phyloP scores from a whole-genome alignment of 257 asterid species.

The Echites panduratus region DNA sequence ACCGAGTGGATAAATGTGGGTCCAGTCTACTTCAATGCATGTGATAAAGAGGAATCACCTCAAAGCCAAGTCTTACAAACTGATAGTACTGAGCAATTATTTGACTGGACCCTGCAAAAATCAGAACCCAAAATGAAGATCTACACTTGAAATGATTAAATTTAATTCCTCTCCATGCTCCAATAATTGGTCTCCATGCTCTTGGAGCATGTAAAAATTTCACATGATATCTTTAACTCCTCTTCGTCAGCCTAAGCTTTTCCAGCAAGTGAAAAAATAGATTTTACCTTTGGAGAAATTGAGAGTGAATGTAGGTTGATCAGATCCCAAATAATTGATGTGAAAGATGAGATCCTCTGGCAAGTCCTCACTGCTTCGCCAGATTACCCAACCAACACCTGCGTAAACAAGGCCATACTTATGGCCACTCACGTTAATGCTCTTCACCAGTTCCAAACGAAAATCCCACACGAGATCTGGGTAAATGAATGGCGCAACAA shows the following conservation, averaged over 20 bases:
- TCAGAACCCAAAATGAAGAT: neutral
- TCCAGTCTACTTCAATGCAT: too few species aligned
- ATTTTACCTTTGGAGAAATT: constrained; percentile 4
- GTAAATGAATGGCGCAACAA: constrained; percentile 2
- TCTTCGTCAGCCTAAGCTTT: too few species aligned
- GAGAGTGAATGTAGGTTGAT: constrained; percentile 7
- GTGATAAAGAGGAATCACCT: constrained; percentile 34
- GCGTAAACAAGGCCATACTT: constrained; percentile 2
- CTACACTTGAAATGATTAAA: too few species aligned
- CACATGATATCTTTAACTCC: too few species aligned
- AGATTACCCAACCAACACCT: constrained; percentile 6
- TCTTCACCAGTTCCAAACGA: neutral
- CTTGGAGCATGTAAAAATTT: too few species aligned
- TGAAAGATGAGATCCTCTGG: constrained; percentile 4
- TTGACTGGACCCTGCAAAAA: constrained; percentile 55
- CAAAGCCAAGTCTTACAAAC: constrained; percentile 78
- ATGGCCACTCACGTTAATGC: neutral
- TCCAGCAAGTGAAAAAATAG: too few species aligned
- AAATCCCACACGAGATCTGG: constrained; percentile 7
- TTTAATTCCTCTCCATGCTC: too few species aligned
- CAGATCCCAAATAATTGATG: neutral
- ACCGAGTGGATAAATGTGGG: too few species aligned
- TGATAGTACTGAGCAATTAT: constrained; percentile 77
- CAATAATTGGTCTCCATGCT: too few species aligned
- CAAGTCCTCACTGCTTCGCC: neutral